These are phyloP conservation scores for Amniculicola lignicola DNA, from an alignment of 495 filamentous ascomycete species.

Conservation along the genomic window DNA sequence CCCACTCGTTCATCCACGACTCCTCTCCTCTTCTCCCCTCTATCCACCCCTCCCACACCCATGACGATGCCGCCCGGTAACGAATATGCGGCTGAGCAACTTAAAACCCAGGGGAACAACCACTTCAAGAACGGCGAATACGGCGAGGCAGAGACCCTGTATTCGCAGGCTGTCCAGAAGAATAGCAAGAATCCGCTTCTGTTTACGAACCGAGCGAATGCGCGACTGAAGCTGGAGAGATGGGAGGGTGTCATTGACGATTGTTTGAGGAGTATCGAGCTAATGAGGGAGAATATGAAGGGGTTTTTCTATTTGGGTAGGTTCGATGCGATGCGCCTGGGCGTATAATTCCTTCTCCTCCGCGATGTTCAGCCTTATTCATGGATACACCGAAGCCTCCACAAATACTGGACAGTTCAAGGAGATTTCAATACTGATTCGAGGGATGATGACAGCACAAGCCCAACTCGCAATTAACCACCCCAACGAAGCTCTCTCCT, in stretches of 20 bases:
- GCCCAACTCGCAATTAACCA: constrained; percentile 72
- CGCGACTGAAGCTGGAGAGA: constrained; percentile 66
- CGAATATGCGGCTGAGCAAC: constrained; percentile 40
- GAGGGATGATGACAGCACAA: constrained; percentile 50
- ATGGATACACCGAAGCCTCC: too few relatives aligned
- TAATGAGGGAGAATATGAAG: constrained; percentile 69
- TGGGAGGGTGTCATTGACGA: constrained; percentile 79
- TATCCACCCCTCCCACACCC: background rate
- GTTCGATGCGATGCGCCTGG: background rate
- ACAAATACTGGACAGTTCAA: too few relatives aligned
- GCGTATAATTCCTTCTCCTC: too few relatives aligned
- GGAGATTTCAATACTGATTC: background rate
- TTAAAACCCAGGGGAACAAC: constrained; percentile 43
- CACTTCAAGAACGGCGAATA: constrained; percentile 59
- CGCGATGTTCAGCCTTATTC: too few relatives aligned
- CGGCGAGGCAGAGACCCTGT: constrained; percentile 68
- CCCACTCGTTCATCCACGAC: background rate
- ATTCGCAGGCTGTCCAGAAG: constrained; percentile 73
- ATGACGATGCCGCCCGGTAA: constrained; percentile 20
- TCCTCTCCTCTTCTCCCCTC: background rate
- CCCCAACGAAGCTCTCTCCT: constrained; percentile 69
- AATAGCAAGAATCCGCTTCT: constrained; percentile 61
- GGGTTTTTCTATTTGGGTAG: constrained; percentile 68
- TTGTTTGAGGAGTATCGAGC: constrained; percentile 67
- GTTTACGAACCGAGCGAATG: constrained; percentile 88